Evolutionary conservation across 192 early-diverging fungal species (phyloP).

Genomic region (Gaertneriomyces semiglobifer): DNA sequence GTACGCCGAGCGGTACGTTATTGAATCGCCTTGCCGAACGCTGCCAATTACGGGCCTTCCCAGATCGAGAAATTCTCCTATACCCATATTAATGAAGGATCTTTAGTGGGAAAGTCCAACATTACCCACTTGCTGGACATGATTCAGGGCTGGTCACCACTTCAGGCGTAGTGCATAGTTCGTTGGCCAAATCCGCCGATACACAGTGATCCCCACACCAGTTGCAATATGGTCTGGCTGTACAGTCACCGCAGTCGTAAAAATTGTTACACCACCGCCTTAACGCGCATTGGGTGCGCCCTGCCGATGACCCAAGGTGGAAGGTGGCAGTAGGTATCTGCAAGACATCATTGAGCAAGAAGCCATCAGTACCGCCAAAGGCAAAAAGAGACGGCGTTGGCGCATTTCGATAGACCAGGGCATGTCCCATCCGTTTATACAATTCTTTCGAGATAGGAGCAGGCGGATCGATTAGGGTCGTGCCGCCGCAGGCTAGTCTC

Average conservation of each 20-base stretch:
- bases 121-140: neutral
- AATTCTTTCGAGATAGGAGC: neutral
- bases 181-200: neutral
- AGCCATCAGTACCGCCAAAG: slow-evolving; percentile 16
- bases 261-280: slow-evolving; percentile 14
- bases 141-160: neutral
- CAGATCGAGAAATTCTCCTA: neutral
- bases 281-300: slow-evolving; percentile 4
- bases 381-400: neutral
- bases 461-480: no score
- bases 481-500: neutral
- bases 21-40: neutral
- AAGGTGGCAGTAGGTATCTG: neutral
- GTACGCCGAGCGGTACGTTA: no score
- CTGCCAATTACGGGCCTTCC: neutral
- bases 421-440: neutral
- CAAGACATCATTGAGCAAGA: slow-evolving; percentile 18
- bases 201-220: slow-evolving; percentile 28
- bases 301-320: neutral
- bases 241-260: slow-evolving; percentile 29
- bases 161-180: neutral
- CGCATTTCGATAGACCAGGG: neutral
- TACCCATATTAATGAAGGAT: neutral
- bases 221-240: slow-evolving; percentile 23
- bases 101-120: neutral